These are phyloP conservation scores for Erodium chrysanthum DNA, from an alignment of 441 rosid species.

Conservation along the genomic window DNA sequence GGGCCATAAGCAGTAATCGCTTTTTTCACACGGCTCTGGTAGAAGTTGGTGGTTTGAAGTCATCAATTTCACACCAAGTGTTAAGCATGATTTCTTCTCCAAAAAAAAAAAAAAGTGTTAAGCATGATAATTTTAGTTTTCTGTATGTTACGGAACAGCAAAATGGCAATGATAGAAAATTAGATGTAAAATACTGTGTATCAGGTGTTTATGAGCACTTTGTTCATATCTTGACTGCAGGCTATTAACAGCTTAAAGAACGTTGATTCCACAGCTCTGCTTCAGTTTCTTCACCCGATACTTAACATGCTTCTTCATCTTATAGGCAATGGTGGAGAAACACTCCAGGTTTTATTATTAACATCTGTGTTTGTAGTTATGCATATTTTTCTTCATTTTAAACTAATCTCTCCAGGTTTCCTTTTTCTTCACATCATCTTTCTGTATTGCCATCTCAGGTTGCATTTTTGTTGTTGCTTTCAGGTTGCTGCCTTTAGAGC, in stretches of 20 bases:
- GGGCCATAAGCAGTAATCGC: neutral
- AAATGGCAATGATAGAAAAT: neutral
- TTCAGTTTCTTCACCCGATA: slow-evolving; percentile 97
- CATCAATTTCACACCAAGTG: neutral
- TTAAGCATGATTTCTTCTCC: neutral
- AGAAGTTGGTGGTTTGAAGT: neutral
- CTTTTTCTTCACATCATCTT: too few species aligned
- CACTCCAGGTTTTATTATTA: slow-evolving; percentile 67
- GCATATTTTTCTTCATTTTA: slow-evolving; percentile 17
- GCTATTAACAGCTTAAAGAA: slow-evolving; percentile 98
- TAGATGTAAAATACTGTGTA: slow-evolving; percentile 4
- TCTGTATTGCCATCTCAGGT: too few species aligned
- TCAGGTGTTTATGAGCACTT: neutral
- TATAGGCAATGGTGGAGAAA: slow-evolving; percentile 99
- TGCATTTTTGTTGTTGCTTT: slow-evolving; percentile 17
- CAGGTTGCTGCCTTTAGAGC: slow-evolving; percentile 99
- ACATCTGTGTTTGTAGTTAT: neutral
- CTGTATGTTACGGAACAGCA: neutral
- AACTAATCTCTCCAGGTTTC: neutral
- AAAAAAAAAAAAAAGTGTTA: too few species aligned
- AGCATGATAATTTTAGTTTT: neutral
- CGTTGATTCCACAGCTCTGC: slow-evolving; percentile 94
- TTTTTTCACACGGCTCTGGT: neutral
- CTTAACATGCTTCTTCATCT: slow-evolving; percentile 98
- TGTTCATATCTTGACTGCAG: slow-evolving; percentile 32